phyloP scores from a whole-genome alignment of 2,329 filamentous ascomycete species.

The Colletotrichum paranaense region DNA sequence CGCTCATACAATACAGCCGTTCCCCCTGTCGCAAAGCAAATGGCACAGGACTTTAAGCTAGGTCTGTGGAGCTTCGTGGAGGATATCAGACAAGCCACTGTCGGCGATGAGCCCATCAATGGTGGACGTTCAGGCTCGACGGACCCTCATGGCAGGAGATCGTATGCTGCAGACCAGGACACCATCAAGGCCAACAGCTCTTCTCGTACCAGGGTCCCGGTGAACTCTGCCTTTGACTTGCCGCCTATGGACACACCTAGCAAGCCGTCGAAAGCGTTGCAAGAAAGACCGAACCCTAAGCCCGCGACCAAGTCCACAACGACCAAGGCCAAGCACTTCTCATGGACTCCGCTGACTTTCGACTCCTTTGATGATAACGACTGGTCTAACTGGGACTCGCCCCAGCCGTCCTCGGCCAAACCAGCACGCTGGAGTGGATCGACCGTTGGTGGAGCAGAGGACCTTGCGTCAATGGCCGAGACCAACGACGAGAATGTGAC shows the following conservation, averaged over 20 bases:
- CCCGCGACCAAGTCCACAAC: constrained; percentile 49
- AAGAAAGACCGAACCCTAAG: constrained; percentile 43
- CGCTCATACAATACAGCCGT: constrained; percentile 55
- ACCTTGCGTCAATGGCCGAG: constrained; percentile 60
- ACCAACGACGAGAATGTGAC: constrained; percentile 57
- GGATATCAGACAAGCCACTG: constrained; percentile 93
- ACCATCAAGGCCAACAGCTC: constrained; percentile 58
- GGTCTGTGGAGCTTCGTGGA: constrained; percentile 96
- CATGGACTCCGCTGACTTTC: constrained; percentile 68
- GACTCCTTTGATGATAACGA: constrained; percentile 70
- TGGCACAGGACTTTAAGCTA: constrained; percentile 89
- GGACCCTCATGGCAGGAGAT: constrained; percentile 24
- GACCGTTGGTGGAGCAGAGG: constrained; percentile 58
- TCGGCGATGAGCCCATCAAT: constrained; percentile 88
- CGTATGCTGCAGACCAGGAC: constrained; percentile 52
- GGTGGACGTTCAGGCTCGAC: constrained; percentile 48
- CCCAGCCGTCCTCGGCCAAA: constrained; percentile 59
- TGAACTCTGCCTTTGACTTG: constrained; percentile 55
- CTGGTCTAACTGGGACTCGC: constrained; percentile 74
- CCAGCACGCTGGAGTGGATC: constrained; percentile 74
- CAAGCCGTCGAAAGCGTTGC: constrained; percentile 42
- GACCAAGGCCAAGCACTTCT: constrained; percentile 64
- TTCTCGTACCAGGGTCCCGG: constrained; percentile 49
- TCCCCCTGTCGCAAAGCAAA: constrained; percentile 71
- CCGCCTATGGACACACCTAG: constrained; percentile 45